Percentiles rank a stretch among this genome's conserved stretches.
Conservation (phyloP, 257 asterid genomes). For the Craterostigma plantagineum region DNA sequence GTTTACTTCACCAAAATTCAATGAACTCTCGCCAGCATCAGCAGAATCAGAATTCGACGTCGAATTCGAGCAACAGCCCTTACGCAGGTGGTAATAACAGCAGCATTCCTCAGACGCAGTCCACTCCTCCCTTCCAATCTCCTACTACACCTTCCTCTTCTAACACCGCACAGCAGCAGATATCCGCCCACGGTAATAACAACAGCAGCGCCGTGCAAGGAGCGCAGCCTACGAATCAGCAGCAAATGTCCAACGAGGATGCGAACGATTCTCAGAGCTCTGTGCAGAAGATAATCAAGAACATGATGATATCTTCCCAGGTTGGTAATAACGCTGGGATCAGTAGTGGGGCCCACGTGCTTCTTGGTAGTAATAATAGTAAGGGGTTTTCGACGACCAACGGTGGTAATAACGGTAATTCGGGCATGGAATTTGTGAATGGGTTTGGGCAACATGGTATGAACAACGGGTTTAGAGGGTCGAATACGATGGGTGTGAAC, state of each 20-base stretch:
- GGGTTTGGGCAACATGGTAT: constrained; percentile 55
- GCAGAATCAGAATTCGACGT: constrained; percentile 10
- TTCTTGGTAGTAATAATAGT: no score
- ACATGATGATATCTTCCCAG: constrained; percentile 77
- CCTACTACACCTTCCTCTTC: constrained; percentile 59
- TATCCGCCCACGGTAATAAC: constrained; percentile 23
- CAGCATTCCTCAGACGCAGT: constrained; percentile 39
- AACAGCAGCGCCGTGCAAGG: constrained; percentile 30
- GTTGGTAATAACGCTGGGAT: constrained; percentile 17
- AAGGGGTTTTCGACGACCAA: no score
- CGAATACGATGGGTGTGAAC: constrained; percentile 38
- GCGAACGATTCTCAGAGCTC: constrained; percentile 82
- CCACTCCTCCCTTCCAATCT: constrained; percentile 52
- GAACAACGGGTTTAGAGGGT: constrained; percentile 59
- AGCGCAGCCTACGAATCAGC: constrained; percentile 36
- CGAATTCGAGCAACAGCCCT: constrained; percentile 28
- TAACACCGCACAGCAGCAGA: constrained; percentile 37
- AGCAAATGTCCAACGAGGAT: constrained; percentile 17
- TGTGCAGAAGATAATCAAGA: constrained; percentile 85
- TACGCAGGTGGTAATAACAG: constrained; percentile 24
- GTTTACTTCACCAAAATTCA: constrained; percentile 72
- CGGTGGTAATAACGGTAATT: constrained; percentile 13
- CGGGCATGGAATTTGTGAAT: constrained; percentile 24
- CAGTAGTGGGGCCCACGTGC: no score
- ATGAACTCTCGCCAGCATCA: constrained; percentile 68